A percentile compares a stretch with the other conserved stretches of the same genome.
Conservation (phyloP, 768 basidiomycete genomes). For the Rhodosporidiobolus odoratus region DNA sequence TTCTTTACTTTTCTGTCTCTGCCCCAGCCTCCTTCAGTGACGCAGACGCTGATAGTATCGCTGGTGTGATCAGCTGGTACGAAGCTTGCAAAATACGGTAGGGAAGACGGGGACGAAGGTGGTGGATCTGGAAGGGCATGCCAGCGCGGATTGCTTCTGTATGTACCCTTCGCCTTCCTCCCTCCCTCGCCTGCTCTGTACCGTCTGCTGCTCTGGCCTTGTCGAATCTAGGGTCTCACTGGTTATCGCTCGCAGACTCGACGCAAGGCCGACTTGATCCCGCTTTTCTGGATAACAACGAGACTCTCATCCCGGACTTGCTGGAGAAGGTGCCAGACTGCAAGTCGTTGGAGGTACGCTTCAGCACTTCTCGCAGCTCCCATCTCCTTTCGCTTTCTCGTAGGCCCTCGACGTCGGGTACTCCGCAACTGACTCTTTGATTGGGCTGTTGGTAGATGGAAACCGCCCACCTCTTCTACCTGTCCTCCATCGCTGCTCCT, state of each 20-base stretch:
- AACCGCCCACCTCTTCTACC: constrained; percentile 73
- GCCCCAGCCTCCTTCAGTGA: not conserved
- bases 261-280: constrained; percentile 72
- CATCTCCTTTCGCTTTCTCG: not conserved
- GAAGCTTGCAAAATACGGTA: not conserved
- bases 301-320: constrained; percentile 58
- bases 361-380: not conserved
- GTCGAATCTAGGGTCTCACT: not conserved
- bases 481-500: constrained; percentile 57
- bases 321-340: constrained; percentile 54
- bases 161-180: constrained; percentile 4
- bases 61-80: constrained; percentile 3
- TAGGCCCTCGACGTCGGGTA: not conserved
- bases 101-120: constrained; percentile 49
- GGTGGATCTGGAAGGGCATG: constrained; percentile 56
- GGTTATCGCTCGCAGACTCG: constrained; percentile 54
- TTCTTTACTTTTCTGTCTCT: not conserved
- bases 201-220: too few species aligned
- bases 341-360: constrained; percentile 63
- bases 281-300: constrained; percentile 70
- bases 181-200: not conserved
- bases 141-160: constrained; percentile 71
- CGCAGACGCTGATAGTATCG: not conserved
- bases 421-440: not conserved
- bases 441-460: too few species aligned